These are phyloP conservation scores for Alternaria angustiovoidea DNA, from an alignment of 2,329 filamentous ascomycete genomes.

Conservation along the genomic window DNA sequence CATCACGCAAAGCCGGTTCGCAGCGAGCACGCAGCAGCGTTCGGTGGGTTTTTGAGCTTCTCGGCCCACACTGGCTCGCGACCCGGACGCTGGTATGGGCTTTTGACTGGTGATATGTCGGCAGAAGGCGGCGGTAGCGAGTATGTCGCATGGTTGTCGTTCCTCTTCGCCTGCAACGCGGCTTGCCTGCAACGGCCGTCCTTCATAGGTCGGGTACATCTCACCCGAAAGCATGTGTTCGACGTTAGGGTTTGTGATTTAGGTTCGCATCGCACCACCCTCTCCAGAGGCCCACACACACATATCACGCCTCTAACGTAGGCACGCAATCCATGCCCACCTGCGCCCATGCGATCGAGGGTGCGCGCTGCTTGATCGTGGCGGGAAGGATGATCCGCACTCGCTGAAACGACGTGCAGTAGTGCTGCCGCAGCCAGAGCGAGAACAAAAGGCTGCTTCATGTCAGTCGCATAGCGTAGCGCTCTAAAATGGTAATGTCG, in stretches of 20 bases:
- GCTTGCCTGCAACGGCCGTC: not conserved
- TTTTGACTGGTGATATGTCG: slow-evolving; percentile 17
- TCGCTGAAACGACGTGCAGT: slow-evolving; percentile 28
- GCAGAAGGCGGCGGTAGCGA: slow-evolving; percentile 18
- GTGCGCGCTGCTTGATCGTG: slow-evolving; percentile 7
- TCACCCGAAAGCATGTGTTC: slow-evolving; percentile 15
- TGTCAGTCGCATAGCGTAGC: not conserved
- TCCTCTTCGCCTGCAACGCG: not conserved
- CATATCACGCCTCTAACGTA: not conserved
- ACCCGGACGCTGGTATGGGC: slow-evolving; percentile 26
- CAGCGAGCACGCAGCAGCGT: slow-evolving; percentile 9
- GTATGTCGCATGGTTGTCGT: not conserved
- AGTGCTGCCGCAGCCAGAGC: slow-evolving; percentile 16
- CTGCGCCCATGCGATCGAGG: slow-evolving; percentile 12
- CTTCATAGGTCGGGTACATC: slow-evolving; percentile 9
- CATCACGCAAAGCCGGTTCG: slow-evolving; percentile 12
- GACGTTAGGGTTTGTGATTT: slow-evolving; percentile 8
- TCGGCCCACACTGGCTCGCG: slow-evolving; percentile 23
- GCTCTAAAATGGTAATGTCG: slow-evolving; percentile 1
- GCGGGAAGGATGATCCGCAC: slow-evolving; percentile 30
- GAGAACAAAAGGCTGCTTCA: slow-evolving; percentile 8
- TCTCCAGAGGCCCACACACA: not conserved
- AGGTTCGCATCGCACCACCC: slow-evolving; percentile 11
- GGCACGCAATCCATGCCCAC: not conserved
- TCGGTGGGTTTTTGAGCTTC: slow-evolving; percentile 4